Evolutionary conservation across 805 yeast genomes (phyloP).

Genomic region (baker's yeast (Saccharomyces cerevisiae)): DNA sequence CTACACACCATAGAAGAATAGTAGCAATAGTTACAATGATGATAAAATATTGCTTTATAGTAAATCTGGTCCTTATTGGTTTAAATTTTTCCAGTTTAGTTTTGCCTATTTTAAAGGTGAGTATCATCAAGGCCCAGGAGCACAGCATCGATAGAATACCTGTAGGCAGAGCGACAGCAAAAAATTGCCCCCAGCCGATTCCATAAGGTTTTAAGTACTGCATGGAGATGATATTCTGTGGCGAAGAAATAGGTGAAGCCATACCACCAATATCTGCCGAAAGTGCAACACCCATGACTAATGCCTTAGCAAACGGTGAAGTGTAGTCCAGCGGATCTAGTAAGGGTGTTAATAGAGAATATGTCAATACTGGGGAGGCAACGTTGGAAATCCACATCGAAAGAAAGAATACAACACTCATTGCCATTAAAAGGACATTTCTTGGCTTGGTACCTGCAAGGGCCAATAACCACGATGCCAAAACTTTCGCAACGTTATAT

Average conservation of each 20-base stretch:
- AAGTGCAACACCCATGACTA: slow-evolving; percentile 83
- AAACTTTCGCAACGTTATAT: slow-evolving; percentile 79
- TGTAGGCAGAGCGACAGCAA: slow-evolving; percentile 78
- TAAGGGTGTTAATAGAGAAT: slow-evolving; percentile 78
- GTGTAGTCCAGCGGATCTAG: slow-evolving; percentile 68
- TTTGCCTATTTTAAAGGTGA: slow-evolving; percentile 44
- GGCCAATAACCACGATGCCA: slow-evolving; percentile 75
- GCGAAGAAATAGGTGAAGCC: slow-evolving; percentile 94
- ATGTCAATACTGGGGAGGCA: slow-evolving; percentile 90
- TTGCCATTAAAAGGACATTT: slow-evolving; percentile 63
- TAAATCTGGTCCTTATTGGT: slow-evolving; percentile 57
- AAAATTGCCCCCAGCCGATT: slow-evolving; percentile 85
- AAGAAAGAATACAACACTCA: slow-evolving; percentile 76
- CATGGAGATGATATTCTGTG: slow-evolving; percentile 88
- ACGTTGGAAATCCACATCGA: slow-evolving; percentile 96
- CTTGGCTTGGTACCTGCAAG: slow-evolving; percentile 79
- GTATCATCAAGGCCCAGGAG: slow-evolving; percentile 60
- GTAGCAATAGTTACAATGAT: slow-evolving; percentile 62
- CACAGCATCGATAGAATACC: slow-evolving; percentile 50
- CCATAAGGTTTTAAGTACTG: slow-evolving; percentile 64
- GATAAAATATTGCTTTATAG: slow-evolving; percentile 66
- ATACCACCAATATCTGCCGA: slow-evolving; percentile 92
- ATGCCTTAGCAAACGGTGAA: slow-evolving; percentile 74
- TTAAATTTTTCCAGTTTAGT: slow-evolving; percentile 40
- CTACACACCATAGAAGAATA: slow-evolving; percentile 82